Percentiles rank a stretch among this genome's conserved stretches.
Conservation (phyloP, 345 rosid genomes). For the Adansonia digitata region DNA sequence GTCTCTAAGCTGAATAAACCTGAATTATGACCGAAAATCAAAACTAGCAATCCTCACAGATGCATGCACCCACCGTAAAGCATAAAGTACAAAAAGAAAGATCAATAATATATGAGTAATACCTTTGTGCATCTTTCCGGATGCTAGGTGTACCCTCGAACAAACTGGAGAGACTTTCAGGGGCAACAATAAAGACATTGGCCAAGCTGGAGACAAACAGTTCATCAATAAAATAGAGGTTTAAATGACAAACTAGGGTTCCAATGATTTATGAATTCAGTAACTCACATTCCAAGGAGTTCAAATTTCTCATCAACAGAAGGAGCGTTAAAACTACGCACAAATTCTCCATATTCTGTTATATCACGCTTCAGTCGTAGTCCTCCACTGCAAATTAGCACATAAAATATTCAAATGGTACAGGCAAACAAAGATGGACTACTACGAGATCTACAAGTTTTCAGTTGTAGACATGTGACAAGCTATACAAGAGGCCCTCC, state of each 20-base stretch:
- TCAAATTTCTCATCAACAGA: slow-evolving; percentile 96
- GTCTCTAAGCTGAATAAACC: slow-evolving; percentile 94
- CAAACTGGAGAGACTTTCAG: slow-evolving; percentile 86
- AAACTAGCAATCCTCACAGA: neutral
- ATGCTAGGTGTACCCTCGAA: slow-evolving; percentile 96
- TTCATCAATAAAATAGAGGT: slow-evolving; percentile 13
- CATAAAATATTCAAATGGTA: neutral
- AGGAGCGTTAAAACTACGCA: slow-evolving; percentile 82
- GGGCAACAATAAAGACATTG: slow-evolving; percentile 92
- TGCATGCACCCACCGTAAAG: neutral
- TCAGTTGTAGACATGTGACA: neutral
- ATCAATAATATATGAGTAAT: slow-evolving; percentile 10
- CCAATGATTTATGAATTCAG: neutral
- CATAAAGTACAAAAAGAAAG: neutral
- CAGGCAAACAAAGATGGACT: slow-evolving; percentile 11
- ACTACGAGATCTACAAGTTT: neutral
- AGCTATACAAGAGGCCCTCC: neutral
- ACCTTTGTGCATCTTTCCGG: slow-evolving; percentile 91
- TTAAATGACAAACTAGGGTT: neutral
- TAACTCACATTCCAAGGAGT: slow-evolving; percentile 79
- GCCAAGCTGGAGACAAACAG: slow-evolving; percentile 61
- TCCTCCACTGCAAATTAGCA: slow-evolving; percentile 65
- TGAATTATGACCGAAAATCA: slow-evolving; percentile 23
- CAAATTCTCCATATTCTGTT: slow-evolving; percentile 84
- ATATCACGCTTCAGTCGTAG: slow-evolving; percentile 94